Percentiles rank a stretch among this genome's conserved stretches.
These are phyloP conservation scores for Mucor circinelloides DNA, from an alignment of 371 early-diverging fungal species.

Conservation along the genomic window DNA sequence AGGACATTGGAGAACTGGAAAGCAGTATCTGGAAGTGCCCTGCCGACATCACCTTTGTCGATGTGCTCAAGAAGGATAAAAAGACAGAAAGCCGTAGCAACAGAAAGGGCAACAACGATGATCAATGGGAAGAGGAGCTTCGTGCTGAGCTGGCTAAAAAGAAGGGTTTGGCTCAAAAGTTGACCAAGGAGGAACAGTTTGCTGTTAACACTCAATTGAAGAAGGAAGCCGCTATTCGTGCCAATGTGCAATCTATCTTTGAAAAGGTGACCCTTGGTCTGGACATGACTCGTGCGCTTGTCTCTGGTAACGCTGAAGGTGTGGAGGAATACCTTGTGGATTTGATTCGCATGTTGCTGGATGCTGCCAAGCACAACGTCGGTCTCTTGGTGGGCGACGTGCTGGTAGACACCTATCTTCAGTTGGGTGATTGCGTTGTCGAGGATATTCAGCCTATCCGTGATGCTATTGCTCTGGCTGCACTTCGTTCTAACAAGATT, in stretches of 20 bases:
- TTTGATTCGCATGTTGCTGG: constrained; percentile 50
- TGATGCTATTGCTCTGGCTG: constrained; percentile 64
- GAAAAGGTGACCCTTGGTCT: constrained; percentile 64
- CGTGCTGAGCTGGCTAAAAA: constrained; percentile 79
- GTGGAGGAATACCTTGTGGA: constrained; percentile 48
- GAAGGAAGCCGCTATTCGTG: constrained; percentile 78
- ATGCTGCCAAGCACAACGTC: constrained; percentile 54
- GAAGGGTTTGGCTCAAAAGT: constrained; percentile 59
- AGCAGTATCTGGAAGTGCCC: constrained; percentile 71
- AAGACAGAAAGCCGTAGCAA: constrained; percentile 54
- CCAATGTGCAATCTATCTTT: constrained; percentile 58
- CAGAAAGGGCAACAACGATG: constrained; percentile 65
- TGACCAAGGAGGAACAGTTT: constrained; percentile 84
- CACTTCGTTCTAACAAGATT: constrained; percentile 70
- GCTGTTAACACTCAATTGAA: constrained; percentile 73
- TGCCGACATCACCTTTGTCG: constrained; percentile 67
- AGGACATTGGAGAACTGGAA: constrained; percentile 56
- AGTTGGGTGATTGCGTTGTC: constrained; percentile 54
- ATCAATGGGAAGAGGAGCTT: constrained; percentile 86
- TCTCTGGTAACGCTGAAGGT: constrained; percentile 61
- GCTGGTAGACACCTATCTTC: constrained; percentile 60
- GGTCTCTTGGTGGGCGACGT: constrained; percentile 60
- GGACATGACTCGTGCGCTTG: constrained; percentile 64
- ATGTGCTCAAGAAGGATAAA: constrained; percentile 58
- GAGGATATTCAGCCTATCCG: constrained; percentile 55